Evolutionary conservation across 23 red algal genomes (phyloP).

Genomic region (Gracilaria domingensis): DNA sequence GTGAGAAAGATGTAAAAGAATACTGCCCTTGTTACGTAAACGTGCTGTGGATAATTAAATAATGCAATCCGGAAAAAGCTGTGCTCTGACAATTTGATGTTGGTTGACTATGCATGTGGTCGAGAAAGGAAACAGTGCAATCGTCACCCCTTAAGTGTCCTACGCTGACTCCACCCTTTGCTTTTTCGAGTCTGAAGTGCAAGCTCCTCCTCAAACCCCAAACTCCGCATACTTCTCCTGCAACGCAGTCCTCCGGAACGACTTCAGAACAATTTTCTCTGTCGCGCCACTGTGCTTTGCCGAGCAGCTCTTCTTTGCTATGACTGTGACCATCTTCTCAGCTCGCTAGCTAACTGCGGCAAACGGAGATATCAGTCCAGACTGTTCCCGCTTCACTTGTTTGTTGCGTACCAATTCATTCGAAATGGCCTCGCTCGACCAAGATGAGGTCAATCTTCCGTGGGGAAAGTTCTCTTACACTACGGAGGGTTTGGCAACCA

Average conservation of each 20-base stretch:
- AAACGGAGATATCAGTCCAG: background rate
- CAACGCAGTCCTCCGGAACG: background rate
- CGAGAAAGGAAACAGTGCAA: background rate
- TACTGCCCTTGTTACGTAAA: background rate
- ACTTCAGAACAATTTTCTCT: too few species aligned
- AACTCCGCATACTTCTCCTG: background rate
- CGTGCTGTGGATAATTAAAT: background rate
- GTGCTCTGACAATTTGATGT: background rate
- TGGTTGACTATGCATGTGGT: background rate
- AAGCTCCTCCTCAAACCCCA: background rate
- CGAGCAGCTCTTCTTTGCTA: background rate
- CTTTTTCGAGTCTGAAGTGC: background rate
- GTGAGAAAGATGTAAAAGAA: background rate
- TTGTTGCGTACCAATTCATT: background rate
- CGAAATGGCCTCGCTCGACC: conserved; percentile 44
- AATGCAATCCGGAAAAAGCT: background rate
- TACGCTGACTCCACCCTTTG: background rate
- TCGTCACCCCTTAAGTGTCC: background rate
- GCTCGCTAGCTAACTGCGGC: conserved; percentile 13
- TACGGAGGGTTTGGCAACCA: conserved; percentile 69
- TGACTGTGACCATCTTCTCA: background rate
- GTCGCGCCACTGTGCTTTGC: background rate
- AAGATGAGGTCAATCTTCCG: conserved; percentile 62
- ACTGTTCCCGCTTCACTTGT: background rate
- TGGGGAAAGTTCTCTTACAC: conserved; percentile 78